A percentile compares a stretch with the other conserved stretches of the same genome.
These are phyloP conservation scores for Phytophthora agathidicida DNA, from an alignment of 352 stramenopile species.

Conservation along the genomic window DNA sequence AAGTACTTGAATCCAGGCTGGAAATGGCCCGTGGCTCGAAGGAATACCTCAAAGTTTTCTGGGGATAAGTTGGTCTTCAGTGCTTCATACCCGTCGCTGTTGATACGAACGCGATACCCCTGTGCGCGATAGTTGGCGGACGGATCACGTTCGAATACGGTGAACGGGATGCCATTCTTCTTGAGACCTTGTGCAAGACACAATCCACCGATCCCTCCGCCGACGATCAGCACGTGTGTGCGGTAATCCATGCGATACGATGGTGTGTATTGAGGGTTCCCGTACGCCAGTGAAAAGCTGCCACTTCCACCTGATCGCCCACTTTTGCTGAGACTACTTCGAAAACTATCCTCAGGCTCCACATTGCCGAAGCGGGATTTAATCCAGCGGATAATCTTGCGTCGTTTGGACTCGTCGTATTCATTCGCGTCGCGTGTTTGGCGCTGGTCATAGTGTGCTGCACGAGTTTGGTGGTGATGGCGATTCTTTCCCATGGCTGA, in stretches of 20 bases:
- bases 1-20: constrained; percentile 55
- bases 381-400: constrained; percentile 69
- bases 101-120: constrained; percentile 68
- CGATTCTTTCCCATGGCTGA: constrained; percentile 24
- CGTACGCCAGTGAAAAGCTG: constrained; percentile 19
- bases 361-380: constrained; percentile 52
- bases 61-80: constrained; percentile 51
- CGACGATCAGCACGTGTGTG: constrained; percentile 54
- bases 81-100: constrained; percentile 61
- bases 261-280: constrained; percentile 20
- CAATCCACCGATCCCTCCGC: constrained; percentile 60
- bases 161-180: constrained; percentile 68
- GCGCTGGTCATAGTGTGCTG: constrained; percentile 49
- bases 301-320: constrained; percentile 14
- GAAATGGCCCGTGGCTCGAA: constrained; percentile 59
- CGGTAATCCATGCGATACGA: constrained; percentile 24
- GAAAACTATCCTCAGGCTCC: constrained; percentile 6
- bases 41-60: constrained; percentile 64
- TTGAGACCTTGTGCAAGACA: constrained; percentile 68
- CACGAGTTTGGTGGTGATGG: constrained; percentile 28
- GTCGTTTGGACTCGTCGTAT: constrained; percentile 57
- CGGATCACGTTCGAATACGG: constrained; percentile 67
- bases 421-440: constrained; percentile 33
- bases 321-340: constrained; percentile 28
- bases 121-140: constrained; percentile 68